A percentile compares a stretch with the other conserved stretches of the same genome.
These are phyloP conservation scores for Mucor racemosus DNA, from an alignment of 371 early-diverging fungal species.

Conservation along the genomic window DNA sequence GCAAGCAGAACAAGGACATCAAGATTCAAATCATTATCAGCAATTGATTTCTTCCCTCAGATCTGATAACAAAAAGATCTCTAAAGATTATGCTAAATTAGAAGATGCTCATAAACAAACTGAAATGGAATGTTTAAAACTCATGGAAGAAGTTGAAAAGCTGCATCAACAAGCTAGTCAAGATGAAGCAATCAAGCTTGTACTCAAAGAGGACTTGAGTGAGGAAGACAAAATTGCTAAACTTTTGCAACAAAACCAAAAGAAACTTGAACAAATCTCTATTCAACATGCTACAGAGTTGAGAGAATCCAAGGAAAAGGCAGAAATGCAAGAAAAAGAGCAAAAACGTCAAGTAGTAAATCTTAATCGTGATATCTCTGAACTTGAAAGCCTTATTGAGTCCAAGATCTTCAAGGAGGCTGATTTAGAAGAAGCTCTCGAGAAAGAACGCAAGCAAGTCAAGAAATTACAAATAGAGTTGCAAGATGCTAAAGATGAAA, in stretches of 20 bases:
- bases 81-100: slow-evolving; percentile 56
- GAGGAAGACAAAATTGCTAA: slow-evolving; percentile 47
- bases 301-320: slow-evolving; percentile 57
- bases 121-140: slow-evolving; percentile 72
- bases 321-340: slow-evolving; percentile 57
- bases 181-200: slow-evolving; percentile 14
- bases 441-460: slow-evolving; percentile 57
- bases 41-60: slow-evolving; percentile 38
- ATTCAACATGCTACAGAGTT: slow-evolving; percentile 61
- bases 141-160: slow-evolving; percentile 79
- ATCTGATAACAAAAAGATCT: slow-evolving; percentile 59
- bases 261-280: slow-evolving; percentile 52
- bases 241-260: slow-evolving; percentile 54
- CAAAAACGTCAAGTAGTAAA: slow-evolving; percentile 62
- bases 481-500: slow-evolving; percentile 47
- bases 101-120: slow-evolving; percentile 68
- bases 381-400: slow-evolving; percentile 74
- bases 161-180: slow-evolving; percentile 62
- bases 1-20: slow-evolving; percentile 43
- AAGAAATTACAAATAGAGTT: slow-evolving; percentile 58
- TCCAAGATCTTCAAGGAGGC: slow-evolving; percentile 78
- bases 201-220: slow-evolving; percentile 14
- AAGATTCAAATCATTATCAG: slow-evolving; percentile 39
- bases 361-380: slow-evolving; percentile 71
- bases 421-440: slow-evolving; percentile 72